Conservation (phyloP, 108 stramenopile species). For the Epipyxis sp. region DNA sequence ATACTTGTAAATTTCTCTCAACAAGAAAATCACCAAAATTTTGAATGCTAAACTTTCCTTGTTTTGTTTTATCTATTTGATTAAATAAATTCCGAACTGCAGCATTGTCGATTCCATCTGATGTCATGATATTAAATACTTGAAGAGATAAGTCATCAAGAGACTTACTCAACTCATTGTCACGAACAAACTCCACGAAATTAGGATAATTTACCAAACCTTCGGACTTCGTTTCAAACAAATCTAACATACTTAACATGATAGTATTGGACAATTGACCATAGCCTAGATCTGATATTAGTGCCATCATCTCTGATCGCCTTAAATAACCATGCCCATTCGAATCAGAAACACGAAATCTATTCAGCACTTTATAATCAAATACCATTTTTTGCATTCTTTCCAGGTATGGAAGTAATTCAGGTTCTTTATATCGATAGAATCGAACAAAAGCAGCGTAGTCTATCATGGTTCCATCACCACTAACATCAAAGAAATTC, state of each 20-base stretch:
- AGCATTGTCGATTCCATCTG: too few species aligned
- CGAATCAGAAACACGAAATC: background rate
- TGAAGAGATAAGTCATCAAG: too few species aligned
- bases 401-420: background rate
- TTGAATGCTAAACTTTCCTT: background rate
- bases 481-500: slow-evolving; percentile 39
- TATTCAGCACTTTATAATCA: background rate
- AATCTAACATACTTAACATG: background rate
- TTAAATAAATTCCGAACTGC: too few species aligned
- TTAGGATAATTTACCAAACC: slow-evolving; percentile 20
- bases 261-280: background rate
- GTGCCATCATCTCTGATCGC: background rate
- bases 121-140: too few species aligned
- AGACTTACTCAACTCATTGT: background rate
- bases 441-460: slow-evolving; percentile 5
- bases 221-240: background rate
- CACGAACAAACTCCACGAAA: slow-evolving; percentile 21
- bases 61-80: background rate
- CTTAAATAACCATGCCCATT: background rate
- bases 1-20: background rate
- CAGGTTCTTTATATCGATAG: background rate
- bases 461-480: background rate
- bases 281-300: background rate
- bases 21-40: background rate
- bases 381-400: slow-evolving; percentile 4